Evolutionary conservation across 768 basidiomycete species (phyloP), one percentile per base, ranked within the genome.

Genomic region (Daedaleopsis nitida): DNA sequence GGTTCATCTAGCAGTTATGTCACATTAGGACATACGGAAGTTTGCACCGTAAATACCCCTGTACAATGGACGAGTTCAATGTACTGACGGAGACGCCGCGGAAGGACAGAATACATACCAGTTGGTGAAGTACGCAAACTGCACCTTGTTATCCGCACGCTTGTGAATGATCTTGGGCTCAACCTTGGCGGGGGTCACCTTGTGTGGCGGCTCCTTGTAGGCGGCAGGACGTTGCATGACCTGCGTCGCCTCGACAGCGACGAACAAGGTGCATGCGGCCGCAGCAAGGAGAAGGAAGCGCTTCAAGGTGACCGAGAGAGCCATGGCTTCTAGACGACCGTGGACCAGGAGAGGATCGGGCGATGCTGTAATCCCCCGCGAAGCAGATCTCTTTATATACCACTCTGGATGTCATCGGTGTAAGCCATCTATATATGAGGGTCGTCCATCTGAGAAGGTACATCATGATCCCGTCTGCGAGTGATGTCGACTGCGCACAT

Each of bases 91-190:
- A 9, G 17, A 16, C 8, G 10, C 19, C 27, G 7, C 27, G 27
- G 7, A 32, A 32, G 27, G 4, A 32, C 27, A 32, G 27, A 32
- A 7, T 4, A 58, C 71, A n/a, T 47, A 73, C 75, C 84, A 86
- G 71, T 85, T 85, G 0, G 83, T 83, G 69, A 84, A 86, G 69
- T 86, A 86, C 2, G 78, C 84, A 59, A 64, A 60, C 37, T 70
- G 70, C 17, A 68, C 66, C 52, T 70, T 64, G 4, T 60, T 55
- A 7, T 57, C 63, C 11, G 65, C 64, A 16, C 82, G 76, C 65
- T 75, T 78, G 42, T 79, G 73, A 35, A 84, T 75, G 44, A 70
- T 67, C 24, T 80, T 70, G 3, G 77, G 75, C 64, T 77, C 72
- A 5, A 80, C 74, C 59, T 70, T 52, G 10, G 59, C 65, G 0